A percentile compares a stretch with the other conserved stretches of the same genome.
These are phyloP conservation scores for Mycena rosella DNA, from an alignment of 768 basidiomycete species.

Conservation along the genomic window DNA sequence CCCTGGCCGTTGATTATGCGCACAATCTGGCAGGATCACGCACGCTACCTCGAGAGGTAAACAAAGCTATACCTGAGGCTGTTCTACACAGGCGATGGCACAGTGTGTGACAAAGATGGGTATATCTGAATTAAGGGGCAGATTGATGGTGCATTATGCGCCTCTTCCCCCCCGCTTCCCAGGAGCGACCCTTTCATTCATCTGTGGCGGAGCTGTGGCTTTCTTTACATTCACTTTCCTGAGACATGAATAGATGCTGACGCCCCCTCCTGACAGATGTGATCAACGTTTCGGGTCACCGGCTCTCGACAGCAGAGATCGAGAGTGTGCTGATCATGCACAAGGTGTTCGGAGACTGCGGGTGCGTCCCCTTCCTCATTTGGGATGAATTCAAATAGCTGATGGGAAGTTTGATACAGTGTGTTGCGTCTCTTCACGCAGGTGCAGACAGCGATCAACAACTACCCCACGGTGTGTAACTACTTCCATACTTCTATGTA, in stretches of 20 bases:
- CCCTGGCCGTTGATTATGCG: conserved; percentile 98
- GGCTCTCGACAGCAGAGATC: conserved; percentile 97
- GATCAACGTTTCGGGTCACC: conserved; percentile 98
- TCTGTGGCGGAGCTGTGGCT: too few relatives aligned
- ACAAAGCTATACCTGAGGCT: conserved; percentile 86
- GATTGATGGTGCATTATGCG: conserved; percentile 85
- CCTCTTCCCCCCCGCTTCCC: too few relatives aligned
- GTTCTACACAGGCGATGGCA: conserved; percentile 98
- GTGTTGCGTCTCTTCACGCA: too few relatives aligned
- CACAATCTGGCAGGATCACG: conserved; percentile 92
- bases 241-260: neutral
- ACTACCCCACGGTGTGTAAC: too few relatives aligned
- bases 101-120: conserved; percentile 92
- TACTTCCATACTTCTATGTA: too few relatives aligned
- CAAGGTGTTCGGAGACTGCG: conserved; percentile 96
- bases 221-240: too few relatives aligned
- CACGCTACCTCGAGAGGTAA: conserved; percentile 72
- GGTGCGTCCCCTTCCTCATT: conserved; percentile 48
- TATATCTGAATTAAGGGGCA: conserved; percentile 99
- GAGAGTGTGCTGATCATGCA: conserved; percentile 97
- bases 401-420: too few relatives aligned
- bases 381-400: neutral
- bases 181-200: too few relatives aligned
- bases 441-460: too few relatives aligned
- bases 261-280: conserved; percentile 73